Conservation (phyloP, 805 yeast genomes). For the Barnettozyma vustinii region DNA sequence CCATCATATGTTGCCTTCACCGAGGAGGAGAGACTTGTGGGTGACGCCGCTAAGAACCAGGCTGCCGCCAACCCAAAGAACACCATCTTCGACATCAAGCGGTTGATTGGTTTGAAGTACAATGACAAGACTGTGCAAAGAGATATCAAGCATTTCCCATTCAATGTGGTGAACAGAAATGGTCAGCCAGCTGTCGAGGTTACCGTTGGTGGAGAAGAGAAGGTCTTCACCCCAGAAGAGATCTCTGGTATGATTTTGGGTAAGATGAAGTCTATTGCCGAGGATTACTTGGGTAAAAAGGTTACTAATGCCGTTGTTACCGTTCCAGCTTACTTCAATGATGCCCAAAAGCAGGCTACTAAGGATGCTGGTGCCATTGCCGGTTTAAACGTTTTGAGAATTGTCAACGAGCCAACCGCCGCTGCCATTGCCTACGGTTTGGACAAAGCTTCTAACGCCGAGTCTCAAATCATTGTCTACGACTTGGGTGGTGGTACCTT, state of each 20-base stretch:
- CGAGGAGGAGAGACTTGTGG: conserved; percentile 86
- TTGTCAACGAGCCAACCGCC: conserved; percentile 92
- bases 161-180: conserved; percentile 56
- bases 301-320: conserved; percentile 90
- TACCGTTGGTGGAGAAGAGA: conserved; percentile 64
- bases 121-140: conserved; percentile 71
- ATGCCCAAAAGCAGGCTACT: conserved; percentile 92
- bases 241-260: conserved; percentile 86
- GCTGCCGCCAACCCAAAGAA: conserved; percentile 84
- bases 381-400: conserved; percentile 82
- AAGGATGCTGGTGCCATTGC: conserved; percentile 92
- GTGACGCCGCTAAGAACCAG: conserved; percentile 96
- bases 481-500: conserved; percentile 98
- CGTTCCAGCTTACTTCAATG: conserved; percentile 90
- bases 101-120: conserved; percentile 83
- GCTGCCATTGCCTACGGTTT: conserved; percentile 97
- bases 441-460: conserved; percentile 65
- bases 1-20: conserved; percentile 94
- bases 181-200: conserved; percentile 85
- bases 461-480: conserved; percentile 85
- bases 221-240: conserved; percentile 86
- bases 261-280: conserved; percentile 91
- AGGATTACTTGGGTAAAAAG: conserved; percentile 77
- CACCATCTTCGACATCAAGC: conserved; percentile 87
- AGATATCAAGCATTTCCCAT: conserved; percentile 83